Conservation (phyloP, 129 eudicot species). For the Chrysanthemum makinoi region DNA sequence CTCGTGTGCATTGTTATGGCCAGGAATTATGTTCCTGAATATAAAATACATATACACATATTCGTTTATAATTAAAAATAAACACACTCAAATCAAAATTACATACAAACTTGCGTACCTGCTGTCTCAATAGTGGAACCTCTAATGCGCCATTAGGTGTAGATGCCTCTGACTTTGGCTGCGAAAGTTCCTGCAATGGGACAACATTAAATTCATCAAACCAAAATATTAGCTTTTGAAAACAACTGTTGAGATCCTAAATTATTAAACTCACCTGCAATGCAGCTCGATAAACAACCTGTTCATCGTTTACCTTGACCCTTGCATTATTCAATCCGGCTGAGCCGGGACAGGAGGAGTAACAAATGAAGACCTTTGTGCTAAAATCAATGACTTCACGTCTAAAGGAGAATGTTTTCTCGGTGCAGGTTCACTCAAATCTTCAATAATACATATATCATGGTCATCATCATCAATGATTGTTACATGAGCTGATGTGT, state of each 20-base stretch:
- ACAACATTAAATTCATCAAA: slow-evolving; percentile 19
- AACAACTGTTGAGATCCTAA: slow-evolving; percentile 15
- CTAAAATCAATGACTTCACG: slow-evolving; percentile 36
- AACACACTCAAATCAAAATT: not conserved
- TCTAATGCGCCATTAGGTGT: slow-evolving; percentile 81
- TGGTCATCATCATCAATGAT: slow-evolving; percentile 52
- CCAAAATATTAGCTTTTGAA: not conserved
- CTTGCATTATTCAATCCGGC: slow-evolving; percentile 37
- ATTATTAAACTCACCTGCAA: slow-evolving; percentile 53
- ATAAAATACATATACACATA: too few species aligned
- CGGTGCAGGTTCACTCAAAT: slow-evolving; percentile 61
- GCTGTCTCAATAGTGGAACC: slow-evolving; percentile 82
- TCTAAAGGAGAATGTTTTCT: slow-evolving; percentile 25
- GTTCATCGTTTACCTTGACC: slow-evolving; percentile 60
- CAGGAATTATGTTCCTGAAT: too few species aligned
- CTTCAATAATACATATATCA: slow-evolving; percentile 80
- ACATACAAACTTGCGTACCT: slow-evolving; percentile 46
- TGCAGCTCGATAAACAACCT: slow-evolving; percentile 51
- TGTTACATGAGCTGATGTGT: slow-evolving; percentile 23
- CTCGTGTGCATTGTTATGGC: too few species aligned
- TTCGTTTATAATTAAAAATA: too few species aligned
- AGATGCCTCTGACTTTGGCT: slow-evolving; percentile 64
- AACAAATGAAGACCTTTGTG: slow-evolving; percentile 32
- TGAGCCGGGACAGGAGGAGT: slow-evolving; percentile 33
- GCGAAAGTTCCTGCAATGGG: slow-evolving; percentile 74